Evolutionary conservation across 2,329 filamentous ascomycete species (phyloP).

Genomic region (Hypoxylon sp.): DNA sequence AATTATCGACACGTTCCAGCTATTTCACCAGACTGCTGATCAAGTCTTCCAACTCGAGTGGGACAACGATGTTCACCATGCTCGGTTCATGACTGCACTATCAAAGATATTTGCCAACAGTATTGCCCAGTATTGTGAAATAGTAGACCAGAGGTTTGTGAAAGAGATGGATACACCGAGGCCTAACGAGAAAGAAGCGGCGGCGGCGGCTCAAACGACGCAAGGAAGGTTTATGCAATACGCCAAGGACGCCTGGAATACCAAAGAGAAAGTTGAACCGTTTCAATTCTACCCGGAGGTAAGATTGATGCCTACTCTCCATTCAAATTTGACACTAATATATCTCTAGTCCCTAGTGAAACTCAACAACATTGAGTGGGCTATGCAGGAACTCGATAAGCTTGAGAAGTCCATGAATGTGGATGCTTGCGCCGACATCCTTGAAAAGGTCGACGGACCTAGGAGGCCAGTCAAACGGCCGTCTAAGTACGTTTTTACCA

Average conservation of each 20-base stretch:
- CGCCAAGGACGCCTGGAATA: slow-evolving; percentile 92
- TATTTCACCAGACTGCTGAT: slow-evolving; percentile 93
- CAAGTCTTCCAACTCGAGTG: slow-evolving; percentile 89
- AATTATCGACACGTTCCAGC: slow-evolving; percentile 91
- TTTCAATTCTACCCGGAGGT: slow-evolving; percentile 97
- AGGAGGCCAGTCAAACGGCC: slow-evolving; percentile 75
- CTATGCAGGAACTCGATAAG: slow-evolving; percentile 91
- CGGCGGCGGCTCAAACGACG: slow-evolving; percentile 80
- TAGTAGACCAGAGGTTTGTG: slow-evolving; percentile 86
- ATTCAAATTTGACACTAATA: slow-evolving; percentile 51
- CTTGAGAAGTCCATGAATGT: slow-evolving; percentile 92
- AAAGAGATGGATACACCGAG: slow-evolving; percentile 95
- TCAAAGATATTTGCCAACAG: slow-evolving; percentile 87
- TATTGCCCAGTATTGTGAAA: slow-evolving; percentile 90
- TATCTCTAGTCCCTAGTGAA: slow-evolving; percentile 87
- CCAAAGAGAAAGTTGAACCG: slow-evolving; percentile 92
- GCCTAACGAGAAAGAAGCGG: slow-evolving; percentile 80
- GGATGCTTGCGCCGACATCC: slow-evolving; percentile 87
- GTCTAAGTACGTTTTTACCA: slow-evolving; percentile 96
- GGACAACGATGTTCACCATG: slow-evolving; percentile 94
- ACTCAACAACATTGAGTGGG: slow-evolving; percentile 97
- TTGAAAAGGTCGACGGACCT: slow-evolving; percentile 81
- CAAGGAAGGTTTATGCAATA: slow-evolving; percentile 95
- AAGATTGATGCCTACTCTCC: slow-evolving; percentile 52
- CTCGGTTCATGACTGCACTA: slow-evolving; percentile 96